Percentiles rank a stretch among this genome's conserved stretches.
phyloP scores from a whole-genome alignment of 169 alveolate genomes.

The Eimeria acervulina region DNA sequence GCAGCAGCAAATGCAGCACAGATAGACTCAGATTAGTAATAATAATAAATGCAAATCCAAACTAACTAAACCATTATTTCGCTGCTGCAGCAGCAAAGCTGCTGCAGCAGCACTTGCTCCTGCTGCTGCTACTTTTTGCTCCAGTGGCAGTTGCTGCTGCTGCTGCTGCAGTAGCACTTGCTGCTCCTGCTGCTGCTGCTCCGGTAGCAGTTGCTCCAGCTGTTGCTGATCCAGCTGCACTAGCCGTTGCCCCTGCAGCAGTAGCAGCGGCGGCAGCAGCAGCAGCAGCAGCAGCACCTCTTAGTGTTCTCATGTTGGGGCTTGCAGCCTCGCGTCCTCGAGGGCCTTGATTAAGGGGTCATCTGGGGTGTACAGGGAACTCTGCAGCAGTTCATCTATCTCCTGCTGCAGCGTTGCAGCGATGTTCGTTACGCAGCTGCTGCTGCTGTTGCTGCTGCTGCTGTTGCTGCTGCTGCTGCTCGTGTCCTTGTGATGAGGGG shows the following conservation, averaged over 20 bases:
- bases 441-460: conserved; percentile 18
- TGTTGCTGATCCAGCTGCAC: neutral
- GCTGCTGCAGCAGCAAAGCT: neutral
- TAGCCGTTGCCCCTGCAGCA: neutral
- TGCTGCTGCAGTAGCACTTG: no score
- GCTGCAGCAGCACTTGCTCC: no score
- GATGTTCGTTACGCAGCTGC: neutral
- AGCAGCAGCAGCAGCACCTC: conserved; percentile 23
- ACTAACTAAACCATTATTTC: neutral
- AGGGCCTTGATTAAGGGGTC: conserved; percentile 35
- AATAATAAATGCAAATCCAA: no score
- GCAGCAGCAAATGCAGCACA: no score
- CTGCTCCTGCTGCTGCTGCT: no score
- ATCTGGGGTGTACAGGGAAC: conserved; percentile 40
- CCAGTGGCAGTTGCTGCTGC: no score
- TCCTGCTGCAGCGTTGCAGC: conserved; percentile 42
- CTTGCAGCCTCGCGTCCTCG: conserved; percentile 10
- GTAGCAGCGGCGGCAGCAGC: neutral
- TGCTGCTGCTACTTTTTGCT: no score
- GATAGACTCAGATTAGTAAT: neutral
- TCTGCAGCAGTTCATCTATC: conserved; percentile 13
- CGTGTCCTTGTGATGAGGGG: neutral
- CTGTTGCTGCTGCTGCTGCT: neutral
- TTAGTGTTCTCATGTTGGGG: neutral
- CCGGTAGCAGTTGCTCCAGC: neutral